Evolutionary conservation across 2,329 filamentous ascomycete species (phyloP), one percentile per base, ranked within the genome.

Genomic region (Penicillium sp.): DNA sequence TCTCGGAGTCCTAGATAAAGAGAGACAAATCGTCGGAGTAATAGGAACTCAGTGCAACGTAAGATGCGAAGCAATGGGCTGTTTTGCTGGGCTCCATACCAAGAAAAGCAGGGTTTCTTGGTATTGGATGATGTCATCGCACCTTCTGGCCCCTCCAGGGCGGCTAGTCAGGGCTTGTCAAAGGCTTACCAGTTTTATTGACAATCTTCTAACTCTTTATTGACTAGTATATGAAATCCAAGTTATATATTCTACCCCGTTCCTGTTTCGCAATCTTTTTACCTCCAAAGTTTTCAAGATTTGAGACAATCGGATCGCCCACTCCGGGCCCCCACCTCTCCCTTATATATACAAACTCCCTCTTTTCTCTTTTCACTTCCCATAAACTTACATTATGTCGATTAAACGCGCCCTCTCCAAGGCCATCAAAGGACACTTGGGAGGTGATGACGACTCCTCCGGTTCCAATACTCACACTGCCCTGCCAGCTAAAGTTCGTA

Each of bases 361-460:
- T 47, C 50, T 14, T 30, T 52, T 42, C 33, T 51, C 45, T 26
- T 31, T 22, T 28, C 36, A 31, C 38, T 53, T 38, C 9, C 17
- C 44, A 41, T 28, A 37, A 16, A 26, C 37, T 31, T 25, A 45
- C 12, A 68, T 76, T 40, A 83, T 77, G 68, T 83, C 80, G 26
- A 80, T 77, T 55, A 75, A 74, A 64, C 72, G 73, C 38, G 75
- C 74, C 36, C 61, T 79, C 11, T 73, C 74, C 28, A 77, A 75
- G 63, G 71, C 77, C 43, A 72, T 67, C 19, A 62, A 57, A 46
- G 68, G 69, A 37, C 65, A 63, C n/a, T 65, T 65, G n/a, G 41
- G 40, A 31, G 53, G 47, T 22, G 65, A 70, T 3, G 65, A 69
- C 35, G 61, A 63, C 25, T 60, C 65, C 33, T 61, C 61, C 25